These are phyloP conservation scores for Penicillium sp. DNA, from an alignment of 2,329 filamentous ascomycete species.

Conservation along the genomic window DNA sequence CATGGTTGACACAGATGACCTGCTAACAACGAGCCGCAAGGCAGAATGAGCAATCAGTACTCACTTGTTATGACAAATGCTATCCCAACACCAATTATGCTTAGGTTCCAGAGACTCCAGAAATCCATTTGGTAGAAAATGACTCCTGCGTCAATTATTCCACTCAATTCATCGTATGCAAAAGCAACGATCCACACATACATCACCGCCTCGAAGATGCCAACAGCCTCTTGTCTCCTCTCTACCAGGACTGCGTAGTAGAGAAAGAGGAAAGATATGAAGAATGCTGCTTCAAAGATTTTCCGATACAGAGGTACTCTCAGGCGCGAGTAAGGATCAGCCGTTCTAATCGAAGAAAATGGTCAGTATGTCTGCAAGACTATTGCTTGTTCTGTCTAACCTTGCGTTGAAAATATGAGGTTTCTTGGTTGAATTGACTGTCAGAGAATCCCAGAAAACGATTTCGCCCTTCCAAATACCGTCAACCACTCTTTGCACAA, in stretches of 20 bases:
- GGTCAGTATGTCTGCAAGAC: slow-evolving; percentile 19
- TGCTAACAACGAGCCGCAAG: slow-evolving; percentile 13
- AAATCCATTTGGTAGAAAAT: slow-evolving; percentile 78
- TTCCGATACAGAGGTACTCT: slow-evolving; percentile 78
- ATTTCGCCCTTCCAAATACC: slow-evolving; percentile 82
- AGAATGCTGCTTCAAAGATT: slow-evolving; percentile 73
- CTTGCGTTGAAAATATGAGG: slow-evolving; percentile 64
- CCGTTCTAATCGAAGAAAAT: slow-evolving; percentile 33
- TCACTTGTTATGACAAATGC: slow-evolving; percentile 64
- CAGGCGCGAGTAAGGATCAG: slow-evolving; percentile 66
- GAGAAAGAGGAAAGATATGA: slow-evolving; percentile 63
- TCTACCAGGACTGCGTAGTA: slow-evolving; percentile 82
- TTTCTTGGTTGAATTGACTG: slow-evolving; percentile 62
- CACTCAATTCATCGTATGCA: slow-evolving; percentile 75
- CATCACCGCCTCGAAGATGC: slow-evolving; percentile 60
- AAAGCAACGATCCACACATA: slow-evolving; percentile 84
- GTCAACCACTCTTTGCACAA: slow-evolving; percentile 73
- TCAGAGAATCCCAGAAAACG: slow-evolving; percentile 75
- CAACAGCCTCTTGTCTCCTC: slow-evolving; percentile 58
- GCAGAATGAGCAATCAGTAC: slow-evolving; percentile 30
- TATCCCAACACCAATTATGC: slow-evolving; percentile 64
- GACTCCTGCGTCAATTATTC: slow-evolving; percentile 75
- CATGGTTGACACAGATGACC: neutral
- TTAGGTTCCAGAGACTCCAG: slow-evolving; percentile 66
- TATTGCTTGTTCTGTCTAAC: slow-evolving; percentile 19